Conservation (phyloP, 2,329 filamentous ascomycete species). For the Xylaria sp. region DNA sequence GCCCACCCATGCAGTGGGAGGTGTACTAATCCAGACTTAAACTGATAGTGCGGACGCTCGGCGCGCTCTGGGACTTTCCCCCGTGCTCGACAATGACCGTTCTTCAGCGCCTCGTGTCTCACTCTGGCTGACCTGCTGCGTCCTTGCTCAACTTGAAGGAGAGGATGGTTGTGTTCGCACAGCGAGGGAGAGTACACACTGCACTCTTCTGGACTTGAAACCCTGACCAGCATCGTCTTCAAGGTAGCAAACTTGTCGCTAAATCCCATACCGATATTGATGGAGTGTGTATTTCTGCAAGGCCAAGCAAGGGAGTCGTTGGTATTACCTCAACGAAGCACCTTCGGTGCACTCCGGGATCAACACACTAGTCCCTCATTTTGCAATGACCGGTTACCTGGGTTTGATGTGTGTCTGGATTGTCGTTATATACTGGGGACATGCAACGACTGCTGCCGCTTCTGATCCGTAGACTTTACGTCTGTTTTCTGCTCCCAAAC, state of each 20-base stretch:
- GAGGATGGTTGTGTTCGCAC: slow-evolving; percentile 12
- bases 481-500: slow-evolving; percentile 20
- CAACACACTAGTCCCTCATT: slow-evolving; percentile 24
- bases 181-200: not conserved
- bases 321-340: slow-evolving; percentile 37
- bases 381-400: slow-evolving; percentile 23
- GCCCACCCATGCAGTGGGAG: slow-evolving; percentile 12
- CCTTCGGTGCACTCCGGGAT: slow-evolving; percentile 31
- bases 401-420: slow-evolving; percentile 18
- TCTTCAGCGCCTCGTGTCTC: slow-evolving; percentile 21
- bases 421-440: slow-evolving; percentile 26
- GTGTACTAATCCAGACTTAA: slow-evolving; percentile 5
- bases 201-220: slow-evolving; percentile 3
- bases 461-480: slow-evolving; percentile 22
- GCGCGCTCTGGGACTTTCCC: slow-evolving; percentile 11
- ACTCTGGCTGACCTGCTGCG: slow-evolving; percentile 7
- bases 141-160: slow-evolving; percentile 10
- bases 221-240: slow-evolving; percentile 3
- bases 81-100: slow-evolving; percentile 1
- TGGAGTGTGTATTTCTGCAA: slow-evolving; percentile 16
- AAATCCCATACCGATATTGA: slow-evolving; percentile 21
- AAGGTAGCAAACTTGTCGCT: slow-evolving; percentile 14
- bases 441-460: slow-evolving; percentile 18
- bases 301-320: slow-evolving; percentile 33
- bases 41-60: slow-evolving; percentile 17